Conservation (phyloP, 2,329 filamentous ascomycete species). For the Dactylellina drechsleri region DNA sequence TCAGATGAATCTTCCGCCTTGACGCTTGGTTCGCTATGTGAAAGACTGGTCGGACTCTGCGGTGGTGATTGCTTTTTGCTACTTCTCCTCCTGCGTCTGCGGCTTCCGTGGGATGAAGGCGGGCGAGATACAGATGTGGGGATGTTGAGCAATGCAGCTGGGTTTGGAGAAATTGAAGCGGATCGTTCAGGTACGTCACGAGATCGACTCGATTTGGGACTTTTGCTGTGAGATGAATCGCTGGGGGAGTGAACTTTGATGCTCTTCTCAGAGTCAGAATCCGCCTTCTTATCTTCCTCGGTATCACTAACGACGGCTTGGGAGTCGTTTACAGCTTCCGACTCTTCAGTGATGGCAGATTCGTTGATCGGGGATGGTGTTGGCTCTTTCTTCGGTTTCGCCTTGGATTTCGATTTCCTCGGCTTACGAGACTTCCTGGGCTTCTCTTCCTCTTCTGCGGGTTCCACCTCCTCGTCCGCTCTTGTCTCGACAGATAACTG, state of each 20-base stretch:
- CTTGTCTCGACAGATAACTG: slow-evolving; percentile 49
- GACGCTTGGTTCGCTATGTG: slow-evolving; percentile 42
- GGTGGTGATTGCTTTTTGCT: slow-evolving; percentile 38
- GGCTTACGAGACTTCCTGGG: slow-evolving; percentile 28
- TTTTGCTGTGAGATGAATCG: slow-evolving; percentile 22
- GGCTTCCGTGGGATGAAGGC: slow-evolving; percentile 49
- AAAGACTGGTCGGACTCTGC: slow-evolving; percentile 46
- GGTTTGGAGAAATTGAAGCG: slow-evolving; percentile 38
- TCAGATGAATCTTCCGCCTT: slow-evolving; percentile 34
- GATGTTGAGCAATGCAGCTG: slow-evolving; percentile 39
- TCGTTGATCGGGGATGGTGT: slow-evolving; percentile 45
- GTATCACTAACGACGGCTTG: slow-evolving; percentile 48
- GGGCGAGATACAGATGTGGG: slow-evolving; percentile 50
- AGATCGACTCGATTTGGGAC: slow-evolving; percentile 13
- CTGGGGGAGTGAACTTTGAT: slow-evolving; percentile 50
- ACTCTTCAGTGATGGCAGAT: slow-evolving; percentile 47
- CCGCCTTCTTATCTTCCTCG: slow-evolving; percentile 33
- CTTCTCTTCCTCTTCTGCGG: slow-evolving; percentile 17
- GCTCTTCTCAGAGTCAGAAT: slow-evolving; percentile 43
- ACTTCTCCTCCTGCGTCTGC: slow-evolving; percentile 46
- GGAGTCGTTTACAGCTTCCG: slow-evolving; percentile 42
- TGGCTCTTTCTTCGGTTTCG: slow-evolving; percentile 30
- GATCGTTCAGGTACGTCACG: slow-evolving; percentile 27
- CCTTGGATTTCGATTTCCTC: slow-evolving; percentile 39
- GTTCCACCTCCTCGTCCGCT: slow-evolving; percentile 41